Evolutionary conservation across 768 basidiomycete species (phyloP), one percentile per base, ranked within the genome.

Genomic region (Tricholomella constricta): DNA sequence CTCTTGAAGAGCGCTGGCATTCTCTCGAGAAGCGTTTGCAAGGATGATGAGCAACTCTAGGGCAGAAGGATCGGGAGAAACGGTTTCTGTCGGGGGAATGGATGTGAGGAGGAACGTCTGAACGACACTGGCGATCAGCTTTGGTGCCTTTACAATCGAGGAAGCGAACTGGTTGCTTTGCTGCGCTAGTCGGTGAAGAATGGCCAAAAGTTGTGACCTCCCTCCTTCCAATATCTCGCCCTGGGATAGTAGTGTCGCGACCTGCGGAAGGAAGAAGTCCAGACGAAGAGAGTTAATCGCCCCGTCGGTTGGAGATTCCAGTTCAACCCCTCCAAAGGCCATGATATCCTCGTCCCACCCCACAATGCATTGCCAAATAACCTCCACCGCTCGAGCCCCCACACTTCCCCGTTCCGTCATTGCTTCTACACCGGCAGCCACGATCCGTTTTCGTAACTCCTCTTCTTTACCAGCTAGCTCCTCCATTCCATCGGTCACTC

Each of bases 331-430:
- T 19, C 73, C 71, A 12, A 78, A 48, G 26, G 67, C 62, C 29
- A 60, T 43, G 1, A 70, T 48, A 12, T 69, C 60, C 14, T 73
- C 67, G 53, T 85, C 76, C 85, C 86, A 89, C n/a, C 73, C 78
- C 1, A 87, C 88, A 22, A 89, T 64, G 48, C 84, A 86, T 53
- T 83, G 81, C 88, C 89, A 91, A 19, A 88, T 68, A 3, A 89
- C 77, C 52, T 90, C 87, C 7, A 90, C 76, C 0, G 88, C 89
- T 10, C 75, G 77, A 3, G 78, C 79, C 6, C 86, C 88, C 9
- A 90, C 76, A 54, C 80, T 82, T 3, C 88, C 89, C 17, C 78
- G 75, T 62, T 88, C 86, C 7, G 67, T 68, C 61, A 91, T 69
- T 0, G 87, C 87, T 53, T 85, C 84, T 10, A 86, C 71, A 1